A percentile compares a stretch with the other conserved stretches of the same genome.
Evolutionary conservation across 345 rosid genomes (phyloP).

Genomic region (Acer campestre): DNA sequence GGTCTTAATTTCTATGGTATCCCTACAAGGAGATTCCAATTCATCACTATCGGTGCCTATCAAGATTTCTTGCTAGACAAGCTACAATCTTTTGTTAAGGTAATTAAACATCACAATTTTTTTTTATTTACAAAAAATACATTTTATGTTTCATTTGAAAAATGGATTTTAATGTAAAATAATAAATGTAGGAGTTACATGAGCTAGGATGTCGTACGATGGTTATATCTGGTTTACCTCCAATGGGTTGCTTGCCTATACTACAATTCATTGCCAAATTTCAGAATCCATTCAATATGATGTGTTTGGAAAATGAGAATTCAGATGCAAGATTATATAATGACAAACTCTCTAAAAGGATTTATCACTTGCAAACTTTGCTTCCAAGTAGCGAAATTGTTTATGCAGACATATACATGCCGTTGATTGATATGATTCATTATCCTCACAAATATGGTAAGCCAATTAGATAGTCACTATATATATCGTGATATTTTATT

Average conservation of each 20-base stretch:
- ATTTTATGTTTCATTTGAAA: no score
- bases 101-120: conserved; percentile 17
- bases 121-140: neutral
- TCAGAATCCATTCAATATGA: conserved; percentile 12
- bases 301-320: conserved; percentile 54
- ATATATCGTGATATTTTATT: no score
- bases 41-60: conserved; percentile 32
- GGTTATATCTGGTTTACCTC: conserved; percentile 57
- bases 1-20: conserved; percentile 44
- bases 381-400: conserved; percentile 45
- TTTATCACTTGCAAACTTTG: conserved; percentile 29
- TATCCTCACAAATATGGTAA: conserved; percentile 59
- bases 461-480: neutral
- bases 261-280: conserved; percentile 42
- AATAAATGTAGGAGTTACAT: conserved; percentile 43
- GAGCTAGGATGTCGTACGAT: conserved; percentile 53
- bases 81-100: conserved; percentile 42
- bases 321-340: conserved; percentile 45
- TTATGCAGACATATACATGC: conserved; percentile 34
- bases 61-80: conserved; percentile 48
- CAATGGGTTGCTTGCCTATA: conserved; percentile 64
- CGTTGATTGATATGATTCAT: neutral
- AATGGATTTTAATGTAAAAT: neutral
- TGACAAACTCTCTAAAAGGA: conserved; percentile 38
- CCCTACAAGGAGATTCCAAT: conserved; percentile 38